Percentiles rank a stretch among this genome's conserved stretches.
Conservation (phyloP, 371 early-diverging fungal genomes). For the Rhizoclosmatium hyalinum region DNA sequence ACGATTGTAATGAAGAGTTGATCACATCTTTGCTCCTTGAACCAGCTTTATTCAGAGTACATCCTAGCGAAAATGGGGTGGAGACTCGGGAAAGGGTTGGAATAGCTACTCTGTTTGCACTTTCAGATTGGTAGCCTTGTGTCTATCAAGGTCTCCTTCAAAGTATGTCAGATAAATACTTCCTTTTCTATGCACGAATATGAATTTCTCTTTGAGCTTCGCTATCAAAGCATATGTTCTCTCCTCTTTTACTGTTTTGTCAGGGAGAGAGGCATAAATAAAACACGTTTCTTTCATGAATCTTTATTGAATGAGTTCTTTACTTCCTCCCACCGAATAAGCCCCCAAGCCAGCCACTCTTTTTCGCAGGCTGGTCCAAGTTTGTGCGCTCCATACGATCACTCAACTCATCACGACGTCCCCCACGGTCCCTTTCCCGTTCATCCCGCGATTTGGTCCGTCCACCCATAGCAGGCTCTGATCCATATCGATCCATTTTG, state of each 20-base stretch:
- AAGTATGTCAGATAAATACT: background rate
- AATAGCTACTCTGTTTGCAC: constrained; percentile 10
- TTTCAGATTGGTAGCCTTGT: background rate
- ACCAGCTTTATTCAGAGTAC: constrained; percentile 26
- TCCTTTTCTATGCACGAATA: background rate
- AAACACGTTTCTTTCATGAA: background rate
- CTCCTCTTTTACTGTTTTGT: no score
- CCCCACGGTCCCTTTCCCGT: constrained; percentile 10
- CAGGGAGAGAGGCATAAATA: background rate
- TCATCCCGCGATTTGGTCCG: constrained; percentile 6
- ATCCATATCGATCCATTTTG: background rate
- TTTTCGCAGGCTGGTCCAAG: constrained; percentile 16
- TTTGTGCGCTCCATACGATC: constrained; percentile 14
- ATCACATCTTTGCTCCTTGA: no score
- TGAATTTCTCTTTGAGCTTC: no score
- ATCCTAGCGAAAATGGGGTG: constrained; percentile 22
- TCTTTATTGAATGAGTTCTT: background rate
- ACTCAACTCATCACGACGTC: constrained; percentile 9
- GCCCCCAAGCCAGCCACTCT: constrained; percentile 23
- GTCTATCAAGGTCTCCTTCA: background rate
- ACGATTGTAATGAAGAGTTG: no score
- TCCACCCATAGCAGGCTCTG: background rate
- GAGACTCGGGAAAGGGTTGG: constrained; percentile 30
- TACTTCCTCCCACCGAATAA: background rate
- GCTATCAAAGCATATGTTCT: no score